Evolutionary conservation across 2,329 filamentous ascomycete genomes (phyloP).

Genomic region (Penicillium frequentans): DNA sequence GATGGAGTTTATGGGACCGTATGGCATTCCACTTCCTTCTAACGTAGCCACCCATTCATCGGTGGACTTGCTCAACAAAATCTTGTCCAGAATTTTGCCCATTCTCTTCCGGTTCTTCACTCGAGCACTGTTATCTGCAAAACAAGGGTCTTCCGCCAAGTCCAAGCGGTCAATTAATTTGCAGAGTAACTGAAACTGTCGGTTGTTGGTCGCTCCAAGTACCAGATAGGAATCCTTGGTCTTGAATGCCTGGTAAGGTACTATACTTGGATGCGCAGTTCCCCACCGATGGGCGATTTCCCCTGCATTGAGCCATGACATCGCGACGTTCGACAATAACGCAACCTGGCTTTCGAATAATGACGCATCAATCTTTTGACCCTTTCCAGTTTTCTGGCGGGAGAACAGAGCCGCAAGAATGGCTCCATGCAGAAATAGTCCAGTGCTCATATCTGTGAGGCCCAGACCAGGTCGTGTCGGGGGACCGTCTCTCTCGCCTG

Average conservation of each 20-base stretch:
- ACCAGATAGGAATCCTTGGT: constrained; percentile 71
- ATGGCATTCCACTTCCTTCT: constrained; percentile 47
- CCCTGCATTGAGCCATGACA: constrained; percentile 41
- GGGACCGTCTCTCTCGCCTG: constrained; percentile 41
- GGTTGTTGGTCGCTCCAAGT: constrained; percentile 71
- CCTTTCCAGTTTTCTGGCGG: constrained; percentile 38
- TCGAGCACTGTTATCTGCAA: constrained; percentile 61
- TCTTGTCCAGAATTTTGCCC: constrained; percentile 34
- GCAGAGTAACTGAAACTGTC: constrained; percentile 66
- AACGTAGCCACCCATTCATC: constrained; percentile 43
- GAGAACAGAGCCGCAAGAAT: constrained; percentile 45
- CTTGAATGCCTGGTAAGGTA: constrained; percentile 56
- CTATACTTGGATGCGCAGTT: constrained; percentile 49
- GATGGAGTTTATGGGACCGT: constrained; percentile 49
- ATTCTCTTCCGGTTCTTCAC: constrained; percentile 53
- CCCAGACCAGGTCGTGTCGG: constrained; percentile 46
- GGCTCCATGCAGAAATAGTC: constrained; percentile 48
- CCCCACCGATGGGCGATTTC: constrained; percentile 47
- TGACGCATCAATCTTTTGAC: constrained; percentile 47
- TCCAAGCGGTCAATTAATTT: constrained; percentile 58
- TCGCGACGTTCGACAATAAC: constrained; percentile 45
- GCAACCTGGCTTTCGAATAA: constrained; percentile 47
- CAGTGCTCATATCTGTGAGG: constrained; percentile 48
- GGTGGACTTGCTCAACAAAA: constrained; percentile 39
- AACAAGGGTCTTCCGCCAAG: constrained; percentile 62